A percentile compares a stretch with the other conserved stretches of the same genome.
Evolutionary conservation across 805 yeast genomes (phyloP).

Genomic region (Candida sithepensis): DNA sequence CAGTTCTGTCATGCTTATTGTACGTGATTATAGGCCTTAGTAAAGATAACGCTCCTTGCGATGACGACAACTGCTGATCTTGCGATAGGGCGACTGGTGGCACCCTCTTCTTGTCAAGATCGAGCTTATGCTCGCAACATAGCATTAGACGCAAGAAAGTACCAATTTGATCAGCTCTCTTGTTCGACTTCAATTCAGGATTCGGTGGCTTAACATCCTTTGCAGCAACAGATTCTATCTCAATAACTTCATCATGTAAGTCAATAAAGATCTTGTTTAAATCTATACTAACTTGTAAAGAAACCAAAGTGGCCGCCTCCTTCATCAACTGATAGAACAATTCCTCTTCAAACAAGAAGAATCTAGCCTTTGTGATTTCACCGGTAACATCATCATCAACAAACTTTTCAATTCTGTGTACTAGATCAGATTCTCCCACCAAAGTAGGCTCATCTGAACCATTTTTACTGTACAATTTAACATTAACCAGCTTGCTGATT

Average conservation of each 20-base stretch:
- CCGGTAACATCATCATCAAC: slow-evolving; percentile 25
- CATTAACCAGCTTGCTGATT: slow-evolving; percentile 48
- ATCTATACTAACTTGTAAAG: slow-evolving; percentile 65
- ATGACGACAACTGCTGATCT: slow-evolving; percentile 9
- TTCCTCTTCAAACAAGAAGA: slow-evolving; percentile 83
- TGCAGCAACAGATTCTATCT: slow-evolving; percentile 58
- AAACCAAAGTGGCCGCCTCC: slow-evolving; percentile 68
- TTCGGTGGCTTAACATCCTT: slow-evolving; percentile 28
- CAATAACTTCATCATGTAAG: slow-evolving; percentile 61
- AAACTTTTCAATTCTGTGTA: slow-evolving; percentile 16
- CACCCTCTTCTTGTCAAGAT: slow-evolving; percentile 37
- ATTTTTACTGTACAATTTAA: slow-evolving; percentile 41
- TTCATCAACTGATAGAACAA: slow-evolving; percentile 70
- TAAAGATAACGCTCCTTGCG: slow-evolving; percentile 31
- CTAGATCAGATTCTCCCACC: slow-evolving; percentile 52
- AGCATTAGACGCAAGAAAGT: slow-evolving; percentile 56
- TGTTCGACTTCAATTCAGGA: slow-evolving; percentile 27
- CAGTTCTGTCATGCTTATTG: slow-evolving; percentile 47
- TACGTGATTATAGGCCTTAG: slow-evolving; percentile 58
- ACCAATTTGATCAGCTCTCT: slow-evolving; percentile 51
- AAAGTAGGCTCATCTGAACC: slow-evolving; percentile 41
- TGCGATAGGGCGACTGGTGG: slow-evolving; percentile 46
- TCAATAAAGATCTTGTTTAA: slow-evolving; percentile 64
- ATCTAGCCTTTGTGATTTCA: slow-evolving; percentile 66
- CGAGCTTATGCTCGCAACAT: slow-evolving; percentile 53